These are phyloP conservation scores for Aspergillus uvarum DNA, from an alignment of 2,329 filamentous ascomycete genomes.

Conservation along the genomic window DNA sequence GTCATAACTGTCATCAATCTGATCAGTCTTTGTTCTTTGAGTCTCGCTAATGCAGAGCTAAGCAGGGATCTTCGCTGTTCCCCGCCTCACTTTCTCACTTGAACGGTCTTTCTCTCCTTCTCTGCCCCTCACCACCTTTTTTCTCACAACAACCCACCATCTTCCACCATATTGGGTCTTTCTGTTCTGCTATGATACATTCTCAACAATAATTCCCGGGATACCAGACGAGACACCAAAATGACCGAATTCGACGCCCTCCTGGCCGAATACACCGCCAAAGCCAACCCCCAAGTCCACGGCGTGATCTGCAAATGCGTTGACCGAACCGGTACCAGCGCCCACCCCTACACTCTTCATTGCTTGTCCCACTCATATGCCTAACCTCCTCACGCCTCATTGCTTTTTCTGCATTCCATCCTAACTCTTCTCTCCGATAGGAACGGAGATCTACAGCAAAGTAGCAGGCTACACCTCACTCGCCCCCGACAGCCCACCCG, in stretches of 20 bases:
- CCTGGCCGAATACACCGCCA: conserved; percentile 7
- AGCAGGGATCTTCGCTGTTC: neutral
- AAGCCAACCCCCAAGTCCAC: conserved; percentile 2
- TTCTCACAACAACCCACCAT: neutral
- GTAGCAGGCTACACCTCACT: conserved; percentile 3
- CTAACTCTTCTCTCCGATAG: neutral
- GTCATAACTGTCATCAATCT: too few species aligned
- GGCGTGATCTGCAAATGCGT: conserved; percentile 11
- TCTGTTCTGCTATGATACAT: neutral
- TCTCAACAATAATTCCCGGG: neutral
- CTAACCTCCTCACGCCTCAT: too few species aligned
- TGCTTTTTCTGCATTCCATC: neutral
- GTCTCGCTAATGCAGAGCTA: neutral
- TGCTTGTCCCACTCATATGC: too few species aligned
- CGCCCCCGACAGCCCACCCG: neutral
- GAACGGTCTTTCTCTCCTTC: neutral
- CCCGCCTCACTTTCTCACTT: neutral
- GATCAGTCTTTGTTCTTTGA: neutral
- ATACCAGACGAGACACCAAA: neutral
- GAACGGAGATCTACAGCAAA: conserved; percentile 10
- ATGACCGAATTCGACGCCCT: conserved; percentile 10
- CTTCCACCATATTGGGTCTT: neutral
- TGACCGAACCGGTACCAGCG: neutral
- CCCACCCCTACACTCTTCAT: too few species aligned
- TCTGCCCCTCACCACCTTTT: neutral